Base-by-base conservation (phyloP, 371 early-diverging fungal species). In the Zancudomyces culisetae region DNA sequence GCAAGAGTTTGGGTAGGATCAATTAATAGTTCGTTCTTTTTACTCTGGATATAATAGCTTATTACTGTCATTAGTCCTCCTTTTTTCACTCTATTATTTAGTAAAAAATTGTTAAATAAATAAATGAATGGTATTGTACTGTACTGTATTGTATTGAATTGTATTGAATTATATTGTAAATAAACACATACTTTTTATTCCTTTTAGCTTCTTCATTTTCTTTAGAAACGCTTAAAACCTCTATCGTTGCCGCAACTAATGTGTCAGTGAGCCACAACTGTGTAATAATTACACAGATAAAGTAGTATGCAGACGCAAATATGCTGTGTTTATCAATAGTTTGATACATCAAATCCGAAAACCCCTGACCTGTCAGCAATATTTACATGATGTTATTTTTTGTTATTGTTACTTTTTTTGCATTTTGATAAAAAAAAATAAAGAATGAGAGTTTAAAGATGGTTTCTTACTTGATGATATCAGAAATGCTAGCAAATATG, bases 191-290 rank as follows among this genome's bases (percentile, higher is more conserved):
- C 6, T 27, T 19, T 40, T 22, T 26, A 8, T 13, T 29, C 12
- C 12, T 39, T 2, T 40, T 30, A 2, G 19, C 15, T 13, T 28
- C 47, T 43, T 53, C 45, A 55, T 79, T 79, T 57, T 78, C 80
- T 30, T 79, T 66, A 24, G 79, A 75, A 61, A 78, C 76, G 43
- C 76, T 78, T 70, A 82, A 82, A 72, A 79, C 74, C 55, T 77
- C 78, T 21, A 74, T 73, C 55, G 78, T 77, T 20, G 80, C 82
- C 12, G 82, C 80, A 28, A 82, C 73, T 56, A 82, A 80, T 39
- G 80, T 58, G 56, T 80, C 79, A 49, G 80, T 63, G 21, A 82
- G 64, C 79, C 79, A 79, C 55, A 74, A 77, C 56, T 80, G 79
- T 70, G 80, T 70, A 28, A 80, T 64, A 42, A 82, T 59, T 8